These are phyloP conservation scores for Hemileia vastatrix DNA, from an alignment of 1,284 basidiomycete species.

Conservation along the genomic window DNA sequence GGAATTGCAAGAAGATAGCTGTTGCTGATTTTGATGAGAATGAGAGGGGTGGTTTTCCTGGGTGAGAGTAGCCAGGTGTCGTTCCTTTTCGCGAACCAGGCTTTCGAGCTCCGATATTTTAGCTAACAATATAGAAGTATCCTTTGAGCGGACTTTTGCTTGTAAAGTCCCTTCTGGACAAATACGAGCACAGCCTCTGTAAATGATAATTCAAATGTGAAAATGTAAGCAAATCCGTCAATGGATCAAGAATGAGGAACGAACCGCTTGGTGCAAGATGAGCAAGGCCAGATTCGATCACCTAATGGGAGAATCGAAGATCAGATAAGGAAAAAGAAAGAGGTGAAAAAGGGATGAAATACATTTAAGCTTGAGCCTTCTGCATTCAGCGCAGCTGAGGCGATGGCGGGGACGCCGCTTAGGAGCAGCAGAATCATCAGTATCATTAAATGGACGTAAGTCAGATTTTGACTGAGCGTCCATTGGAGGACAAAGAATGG, in stretches of 20 bases:
- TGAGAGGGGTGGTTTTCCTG: constrained; percentile 1
- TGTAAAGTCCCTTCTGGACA: constrained; percentile 22
- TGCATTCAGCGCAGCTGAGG: constrained; percentile 22
- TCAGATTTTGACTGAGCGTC: constrained; percentile 13
- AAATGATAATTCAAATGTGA: not conserved
- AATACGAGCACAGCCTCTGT: constrained; percentile 20
- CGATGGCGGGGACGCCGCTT: constrained; percentile 22
- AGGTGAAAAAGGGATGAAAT: not conserved
- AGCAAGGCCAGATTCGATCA: constrained; percentile 21
- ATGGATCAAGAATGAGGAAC: too few relatives aligned
- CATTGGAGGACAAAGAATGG: constrained; percentile 16
- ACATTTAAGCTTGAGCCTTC: constrained; percentile 23
- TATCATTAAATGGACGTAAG: not conserved
- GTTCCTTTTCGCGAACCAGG: constrained; percentile 14
- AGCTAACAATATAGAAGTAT: constrained; percentile 16
- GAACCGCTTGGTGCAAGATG: constrained; percentile 21
- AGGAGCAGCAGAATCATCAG: constrained; percentile 4
- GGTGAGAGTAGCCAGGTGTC: not conserved
- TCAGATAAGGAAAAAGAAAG: not conserved
- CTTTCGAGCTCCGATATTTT: constrained; percentile 18
- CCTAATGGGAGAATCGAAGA: constrained; percentile 6
- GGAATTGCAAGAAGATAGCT: not conserved
- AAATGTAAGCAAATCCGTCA: too few relatives aligned
- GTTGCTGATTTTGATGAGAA: not conserved
- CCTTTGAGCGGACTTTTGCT: constrained; percentile 19